Base-by-base conservation (phyloP, 495 filamentous ascomycete species). In the Saxispiralis lemnorum region DNA sequence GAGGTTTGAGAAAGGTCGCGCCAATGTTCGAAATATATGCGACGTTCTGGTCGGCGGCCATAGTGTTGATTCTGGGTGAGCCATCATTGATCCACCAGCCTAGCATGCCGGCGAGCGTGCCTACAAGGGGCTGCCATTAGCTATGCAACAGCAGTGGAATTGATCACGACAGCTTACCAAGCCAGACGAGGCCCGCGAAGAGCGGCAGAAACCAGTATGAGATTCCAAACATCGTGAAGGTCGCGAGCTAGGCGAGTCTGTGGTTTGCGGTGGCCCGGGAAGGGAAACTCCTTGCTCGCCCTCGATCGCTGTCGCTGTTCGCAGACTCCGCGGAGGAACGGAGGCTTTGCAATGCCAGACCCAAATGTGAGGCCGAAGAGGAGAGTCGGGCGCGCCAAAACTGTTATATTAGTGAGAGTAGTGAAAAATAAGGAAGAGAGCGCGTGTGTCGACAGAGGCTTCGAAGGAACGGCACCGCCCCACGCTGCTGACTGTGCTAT, bases 1-100 rank as follows among this genome's bases (percentile, higher is more conserved):
- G 66, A 0, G 89, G 89, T 48, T 94, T 84, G 2, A 94, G 64
- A n/a, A 31, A 53, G 0, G 66, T 56, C 0, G 79, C 79, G 47
- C 85, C 89, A 20, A 94, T 67, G 60, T 95, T 85, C 49, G 45
- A 47, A 18, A 57, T 56, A 41, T 53, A 56, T n/a, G 88, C 81
- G 43, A 94, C 83, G 2, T 56, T 66, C 53, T 88, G 82, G 38
- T 52, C 55, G 0, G 45, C 15, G n/a, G 63, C 59, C 81, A 87
- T 83, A 32, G 75, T 80, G 9, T 59, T 1, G 53, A 89, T 93
- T 53, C 69, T 59, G 0, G 70, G 71, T 13, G 62, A 54, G 19
- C 78, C 68, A 44, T 78, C 55, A 6, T 67, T 54, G 40, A 71
- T 63, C 92, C 92, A 93, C 50, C 67, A 60, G 21, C 68, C 68